Evolutionary conservation across 2,329 filamentous ascomycete genomes (phyloP).

Genomic region (Teratosphaeria gauchensis): DNA sequence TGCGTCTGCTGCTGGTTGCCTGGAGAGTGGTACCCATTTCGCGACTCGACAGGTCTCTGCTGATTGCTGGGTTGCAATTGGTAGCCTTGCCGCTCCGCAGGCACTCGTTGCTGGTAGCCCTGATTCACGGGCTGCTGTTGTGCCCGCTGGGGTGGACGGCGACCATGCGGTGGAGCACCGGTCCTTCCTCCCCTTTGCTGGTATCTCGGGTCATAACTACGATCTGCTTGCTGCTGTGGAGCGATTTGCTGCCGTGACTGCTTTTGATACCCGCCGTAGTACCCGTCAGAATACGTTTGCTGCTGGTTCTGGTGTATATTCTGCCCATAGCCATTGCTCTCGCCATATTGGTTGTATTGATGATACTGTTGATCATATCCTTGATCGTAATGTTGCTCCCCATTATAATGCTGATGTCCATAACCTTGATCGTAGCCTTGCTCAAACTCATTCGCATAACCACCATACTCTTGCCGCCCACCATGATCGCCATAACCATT

Average conservation of each 20-base stretch:
- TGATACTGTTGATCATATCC: neutral
- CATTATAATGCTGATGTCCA: conserved; percentile 3
- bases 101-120: conserved; percentile 3
- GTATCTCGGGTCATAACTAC: conserved; percentile 14
- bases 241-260: neutral
- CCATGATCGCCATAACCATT: conserved; percentile 1
- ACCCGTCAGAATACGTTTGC: conserved; percentile 3
- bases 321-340: conserved; percentile 18
- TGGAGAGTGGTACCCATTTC: neutral
- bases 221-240: neutral
- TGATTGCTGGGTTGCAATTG: neutral
- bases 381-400: conserved; percentile 3
- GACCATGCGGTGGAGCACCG: conserved; percentile 4
- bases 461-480: neutral
- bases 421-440: conserved; percentile 9
- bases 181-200: conserved; percentile 15
- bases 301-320: conserved; percentile 2
- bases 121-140: conserved; percentile 3
- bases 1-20: neutral
- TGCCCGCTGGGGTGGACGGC: neutral
- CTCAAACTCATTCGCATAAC: conserved; percentile 6
- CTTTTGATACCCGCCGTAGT: conserved; percentile 24
- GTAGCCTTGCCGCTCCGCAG: neutral
- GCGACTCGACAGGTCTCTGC: neutral
- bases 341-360: conserved; percentile 18